Base-by-base conservation (phyloP, 2,329 filamentous ascomycete species). In the Aureobasidium namibiae region DNA sequence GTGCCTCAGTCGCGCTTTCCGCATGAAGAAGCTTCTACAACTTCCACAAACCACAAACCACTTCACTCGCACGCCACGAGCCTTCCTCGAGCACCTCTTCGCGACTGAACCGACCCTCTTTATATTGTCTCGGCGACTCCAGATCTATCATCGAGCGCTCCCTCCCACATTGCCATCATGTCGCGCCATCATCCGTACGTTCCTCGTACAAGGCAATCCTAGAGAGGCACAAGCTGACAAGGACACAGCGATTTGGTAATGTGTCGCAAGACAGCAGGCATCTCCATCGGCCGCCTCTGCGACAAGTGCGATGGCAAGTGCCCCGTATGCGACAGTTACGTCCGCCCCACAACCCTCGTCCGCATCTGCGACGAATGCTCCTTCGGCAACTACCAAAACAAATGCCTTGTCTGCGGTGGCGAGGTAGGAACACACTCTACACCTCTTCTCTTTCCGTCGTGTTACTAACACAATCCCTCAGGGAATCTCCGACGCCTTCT, bases 221-320 rank as follows among this genome's bases (percentile, higher is more conserved):
- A 21, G 16, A 49, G n/a, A 21, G 3, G 13, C 9, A 39, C 46
- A 29, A 24, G 36, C 50, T 52, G 29, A 61, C 48, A 45, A 21
- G 45, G 9, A 18, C 3, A 54, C 71, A 90, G 87, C 75, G 94
- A 99, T 80, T 87, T 99, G 67, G 94, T 99, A 69, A 97, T 97
- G 92, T 99, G 94, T 84, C 92, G 92, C 79, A 99, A 99, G 80
- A 92, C 96, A 75, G 82, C 92, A 62, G 94, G 94, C 77, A 96
- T 97, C 73, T 89, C 92, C 69, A 96, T 99, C 82, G 94, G 94
- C 73, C 92, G 94, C 60, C 89, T 99, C 72, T 99, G 94, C 82
- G 94, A 99, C 80, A 99, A 99, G 79, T 99, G 94, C 81, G 94
- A 99, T 78, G 94, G 94, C 75, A 99, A 99, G 80, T 99, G 94